Evolutionary conservation across 306 rosid species (phyloP).

Genomic region (Sphenostylis stenocarpa): DNA sequence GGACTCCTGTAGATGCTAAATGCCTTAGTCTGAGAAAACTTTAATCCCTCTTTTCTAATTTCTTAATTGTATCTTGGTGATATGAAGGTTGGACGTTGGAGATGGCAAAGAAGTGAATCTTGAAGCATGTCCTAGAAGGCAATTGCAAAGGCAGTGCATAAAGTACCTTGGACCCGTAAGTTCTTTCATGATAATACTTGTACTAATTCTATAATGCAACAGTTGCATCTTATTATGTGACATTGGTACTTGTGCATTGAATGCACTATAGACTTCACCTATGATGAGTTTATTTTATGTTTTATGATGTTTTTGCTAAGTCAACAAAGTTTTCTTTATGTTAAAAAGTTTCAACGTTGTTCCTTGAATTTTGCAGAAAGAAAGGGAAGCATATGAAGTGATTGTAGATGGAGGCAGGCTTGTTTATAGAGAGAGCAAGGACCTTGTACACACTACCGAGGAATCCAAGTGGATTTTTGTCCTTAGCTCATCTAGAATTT

Average conservation of each 20-base stretch:
- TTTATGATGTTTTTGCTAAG: neutral
- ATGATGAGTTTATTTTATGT: neutral
- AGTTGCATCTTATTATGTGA: neutral
- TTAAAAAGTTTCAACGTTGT: neutral
- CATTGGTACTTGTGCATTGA: neutral
- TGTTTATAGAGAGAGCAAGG: constrained; percentile 54
- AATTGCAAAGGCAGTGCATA: constrained; percentile 62
- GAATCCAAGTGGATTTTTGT: constrained; percentile 90
- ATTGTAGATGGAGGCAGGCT: constrained; percentile 58
- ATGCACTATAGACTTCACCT: neutral
- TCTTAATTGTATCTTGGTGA: constrained; percentile 14
- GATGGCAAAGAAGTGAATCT: constrained; percentile 65
- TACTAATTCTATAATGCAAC: neutral
- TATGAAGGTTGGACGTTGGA: constrained; percentile 87
- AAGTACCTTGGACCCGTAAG: constrained; percentile 85
- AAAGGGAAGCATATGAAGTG: constrained; percentile 83
- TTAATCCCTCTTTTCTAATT: neutral
- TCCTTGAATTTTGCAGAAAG: constrained; percentile 50
- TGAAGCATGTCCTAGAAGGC: constrained; percentile 50
- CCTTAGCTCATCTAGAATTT: constrained; percentile 55
- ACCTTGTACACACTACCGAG: constrained; percentile 46
- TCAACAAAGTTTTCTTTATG: constrained; percentile 19
- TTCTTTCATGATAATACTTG: neutral
- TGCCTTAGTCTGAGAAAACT: neutral
- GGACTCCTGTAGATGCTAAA: neutral